Base-by-base conservation (phyloP, 306 rosid genomes). In the Medicago arabica region DNA sequence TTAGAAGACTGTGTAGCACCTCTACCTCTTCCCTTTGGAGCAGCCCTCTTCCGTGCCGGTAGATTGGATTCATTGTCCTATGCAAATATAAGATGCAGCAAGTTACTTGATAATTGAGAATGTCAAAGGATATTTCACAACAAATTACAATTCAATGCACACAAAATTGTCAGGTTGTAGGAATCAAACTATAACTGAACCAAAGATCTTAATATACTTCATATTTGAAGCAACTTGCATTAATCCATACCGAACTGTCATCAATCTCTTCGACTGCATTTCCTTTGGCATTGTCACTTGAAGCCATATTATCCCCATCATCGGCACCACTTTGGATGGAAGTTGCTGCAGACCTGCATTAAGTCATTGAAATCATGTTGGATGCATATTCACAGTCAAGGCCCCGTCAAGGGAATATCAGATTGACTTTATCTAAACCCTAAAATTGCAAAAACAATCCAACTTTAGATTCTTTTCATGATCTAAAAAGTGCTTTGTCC, bases 21-120 rank as follows among this genome's bases (percentile, higher is more conserved):
- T 84, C 91, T 87, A 64, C 97, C 97, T 88, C 96, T 88, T 75
- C 97, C 97, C 82, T 84, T 87, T 64, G 97, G 75, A 81, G 96
- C 92, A 81, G 90, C 88, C 83, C 97, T 91, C 78, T 95, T 95
- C 41, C 82, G 85, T 79, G 93, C 87, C 28, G 43, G 80, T 55
- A 83, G 75, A 49, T 51, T 89, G 73, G 80, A 81, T 77, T 89
- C 99, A 83, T 89, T 83, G 81, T 92, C 97, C 98, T 92, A 36
- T 18, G 66, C 62, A 80, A 83, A 83, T 71, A 60, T 36, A 69
- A 43, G 12, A 73, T 9, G 68, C 68, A 76, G 64, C 28, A 67
- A 40, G 69, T 82, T 69, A 68, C 72, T 53, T 67, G 28, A 55
- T 49, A 28, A 63, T 49, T 51, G 15, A 74, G 54, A 67, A 67